A percentile compares a stretch with the other conserved stretches of the same genome.
Conservation (phyloP, 1,139 yeast species). For the Diutina ranongensis region DNA sequence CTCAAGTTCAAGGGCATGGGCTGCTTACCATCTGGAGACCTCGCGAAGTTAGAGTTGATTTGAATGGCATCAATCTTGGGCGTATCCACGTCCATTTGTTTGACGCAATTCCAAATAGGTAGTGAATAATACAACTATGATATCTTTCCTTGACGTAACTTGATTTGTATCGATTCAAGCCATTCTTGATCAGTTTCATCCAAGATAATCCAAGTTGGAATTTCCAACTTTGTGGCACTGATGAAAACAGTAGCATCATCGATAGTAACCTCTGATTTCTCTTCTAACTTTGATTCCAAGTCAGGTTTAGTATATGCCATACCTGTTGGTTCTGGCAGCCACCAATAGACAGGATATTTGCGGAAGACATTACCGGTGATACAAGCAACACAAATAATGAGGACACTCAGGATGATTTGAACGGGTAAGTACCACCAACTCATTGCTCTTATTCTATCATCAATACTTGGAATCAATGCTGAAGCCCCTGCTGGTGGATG, state of each 20-base stretch:
- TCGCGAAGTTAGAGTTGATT: neutral
- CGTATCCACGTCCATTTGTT: neutral
- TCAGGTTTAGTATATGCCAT: neutral
- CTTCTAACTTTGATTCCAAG: neutral
- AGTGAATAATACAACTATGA: neutral
- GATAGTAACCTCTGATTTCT: neutral
- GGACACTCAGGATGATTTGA: constrained; percentile 38
- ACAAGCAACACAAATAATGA: constrained; percentile 42
- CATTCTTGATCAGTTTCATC: neutral
- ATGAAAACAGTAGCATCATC: neutral
- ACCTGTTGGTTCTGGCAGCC: constrained; percentile 17
- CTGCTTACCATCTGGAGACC: neutral
- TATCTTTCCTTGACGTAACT: neutral
- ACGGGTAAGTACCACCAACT: constrained; percentile 64
- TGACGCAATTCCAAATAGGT: neutral
- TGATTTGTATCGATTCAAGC: neutral
- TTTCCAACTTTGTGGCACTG: neutral
- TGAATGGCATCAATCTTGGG: neutral
- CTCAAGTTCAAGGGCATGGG: neutral
- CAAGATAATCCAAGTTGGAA: neutral
- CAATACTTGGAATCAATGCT: constrained; percentile 48
- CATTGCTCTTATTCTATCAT: constrained; percentile 32
- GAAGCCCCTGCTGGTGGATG: constrained; percentile 76
- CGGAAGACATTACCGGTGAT: constrained; percentile 46
- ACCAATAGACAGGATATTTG: constrained; percentile 53